Conservation (phyloP, 805 yeast genomes). For the Zygoascus ofunaensis region DNA sequence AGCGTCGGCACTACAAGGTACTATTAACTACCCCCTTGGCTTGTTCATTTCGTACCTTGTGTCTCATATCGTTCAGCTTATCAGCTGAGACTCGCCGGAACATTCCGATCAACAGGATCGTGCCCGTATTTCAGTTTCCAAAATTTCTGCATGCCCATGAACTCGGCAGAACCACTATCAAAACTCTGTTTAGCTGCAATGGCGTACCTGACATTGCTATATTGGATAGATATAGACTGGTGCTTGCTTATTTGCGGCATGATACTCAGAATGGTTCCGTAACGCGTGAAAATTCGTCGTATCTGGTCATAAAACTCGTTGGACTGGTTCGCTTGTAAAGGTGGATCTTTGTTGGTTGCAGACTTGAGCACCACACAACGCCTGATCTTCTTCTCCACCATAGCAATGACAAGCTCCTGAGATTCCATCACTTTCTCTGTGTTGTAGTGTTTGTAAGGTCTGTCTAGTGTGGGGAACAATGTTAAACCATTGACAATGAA, state of each 20-base stretch:
- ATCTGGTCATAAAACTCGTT: constrained; percentile 7
- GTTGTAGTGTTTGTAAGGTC: not conserved
- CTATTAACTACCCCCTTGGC: no score
- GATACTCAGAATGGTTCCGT: constrained; percentile 14
- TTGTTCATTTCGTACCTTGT: no score
- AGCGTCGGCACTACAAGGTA: no score
- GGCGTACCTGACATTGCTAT: constrained; percentile 17
- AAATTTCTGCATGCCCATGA: not conserved
- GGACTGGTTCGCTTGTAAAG: not conserved
- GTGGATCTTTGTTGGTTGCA: not conserved
- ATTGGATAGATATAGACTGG: constrained; percentile 13
- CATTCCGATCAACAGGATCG: constrained; percentile 2
- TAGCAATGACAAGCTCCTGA: not conserved
- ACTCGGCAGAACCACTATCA: not conserved
- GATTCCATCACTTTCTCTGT: not conserved
- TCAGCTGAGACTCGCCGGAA: no score
- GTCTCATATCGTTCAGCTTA: no score
- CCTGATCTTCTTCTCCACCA: constrained; percentile 1
- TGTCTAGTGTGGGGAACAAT: constrained; percentile 1
- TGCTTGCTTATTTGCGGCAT: constrained; percentile 11
- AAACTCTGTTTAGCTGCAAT: constrained; percentile 14
- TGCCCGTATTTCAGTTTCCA: not conserved
- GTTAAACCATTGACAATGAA: constrained; percentile 19
- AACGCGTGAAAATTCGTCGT: constrained; percentile 7
- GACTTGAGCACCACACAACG: constrained; percentile 8